Evolutionary conservation across 352 stramenopile species (phyloP).

Genomic region (Phytophthora ohioensis): DNA sequence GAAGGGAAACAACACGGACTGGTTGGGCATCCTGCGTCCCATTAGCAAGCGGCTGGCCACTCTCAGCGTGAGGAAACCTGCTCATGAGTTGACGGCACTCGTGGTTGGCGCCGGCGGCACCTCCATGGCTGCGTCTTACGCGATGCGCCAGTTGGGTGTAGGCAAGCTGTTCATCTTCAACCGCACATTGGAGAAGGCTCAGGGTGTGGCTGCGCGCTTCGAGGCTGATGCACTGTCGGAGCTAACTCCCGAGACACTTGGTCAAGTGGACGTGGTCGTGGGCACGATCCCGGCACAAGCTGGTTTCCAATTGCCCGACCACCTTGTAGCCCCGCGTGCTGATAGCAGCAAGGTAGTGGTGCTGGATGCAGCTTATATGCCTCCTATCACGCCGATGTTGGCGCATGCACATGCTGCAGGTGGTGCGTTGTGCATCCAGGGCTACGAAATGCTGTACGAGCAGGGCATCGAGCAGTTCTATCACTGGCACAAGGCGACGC

Average conservation of each 20-base stretch:
- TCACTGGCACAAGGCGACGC: constrained; percentile 89
- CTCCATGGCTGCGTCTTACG: constrained; percentile 96
- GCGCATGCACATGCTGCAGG: constrained; percentile 86
- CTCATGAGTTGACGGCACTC: constrained; percentile 55
- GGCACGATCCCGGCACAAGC: constrained; percentile 95
- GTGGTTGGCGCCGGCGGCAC: constrained; percentile 95
- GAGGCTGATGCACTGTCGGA: constrained; percentile 72
- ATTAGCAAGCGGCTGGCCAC: constrained; percentile 73
- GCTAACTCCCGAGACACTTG: constrained; percentile 57
- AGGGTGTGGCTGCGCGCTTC: constrained; percentile 91
- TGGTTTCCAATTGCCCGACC: constrained; percentile 78
- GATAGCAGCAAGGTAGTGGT: constrained; percentile 76
- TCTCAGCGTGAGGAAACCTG: constrained; percentile 17
- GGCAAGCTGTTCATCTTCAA: constrained; percentile 95
- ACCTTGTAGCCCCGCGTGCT: constrained; percentile 53
- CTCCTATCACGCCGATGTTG: constrained; percentile 94
- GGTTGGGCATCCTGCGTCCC: constrained; percentile 96
- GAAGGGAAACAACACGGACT: constrained; percentile 99
- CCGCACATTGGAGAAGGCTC: constrained; percentile 93
- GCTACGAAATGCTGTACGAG: constrained; percentile 98
- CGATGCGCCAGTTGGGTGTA: constrained; percentile 88
- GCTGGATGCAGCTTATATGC: constrained; percentile 99
- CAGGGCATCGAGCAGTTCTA: constrained; percentile 98
- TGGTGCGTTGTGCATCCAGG: constrained; percentile 91
- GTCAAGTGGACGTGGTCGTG: constrained; percentile 92